These are phyloP conservation scores for Heterobasidion parviporum DNA, from an alignment of 1,284 basidiomycete species.

Conservation along the genomic window DNA sequence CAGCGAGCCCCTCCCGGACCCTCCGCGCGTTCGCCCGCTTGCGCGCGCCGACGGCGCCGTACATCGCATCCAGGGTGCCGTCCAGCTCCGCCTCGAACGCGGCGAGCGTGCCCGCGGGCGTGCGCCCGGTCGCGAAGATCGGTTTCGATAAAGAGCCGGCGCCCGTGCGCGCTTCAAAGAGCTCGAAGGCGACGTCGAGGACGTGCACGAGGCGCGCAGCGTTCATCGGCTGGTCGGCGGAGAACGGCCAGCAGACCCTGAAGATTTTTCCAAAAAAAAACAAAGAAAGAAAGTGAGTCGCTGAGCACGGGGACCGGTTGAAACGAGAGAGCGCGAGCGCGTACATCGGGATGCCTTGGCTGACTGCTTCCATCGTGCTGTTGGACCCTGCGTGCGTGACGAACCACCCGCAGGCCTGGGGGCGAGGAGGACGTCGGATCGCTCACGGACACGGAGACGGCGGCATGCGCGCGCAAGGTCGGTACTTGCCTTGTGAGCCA, in stretches of 20 bases:
- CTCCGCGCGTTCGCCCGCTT: background rate
- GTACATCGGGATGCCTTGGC: background rate
- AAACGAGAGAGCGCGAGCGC: too few relatives aligned
- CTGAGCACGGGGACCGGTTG: too few relatives aligned
- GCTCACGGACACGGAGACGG: background rate
- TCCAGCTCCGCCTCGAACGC: background rate
- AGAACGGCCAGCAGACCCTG: background rate
- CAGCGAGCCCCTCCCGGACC: background rate
- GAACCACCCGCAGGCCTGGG: background rate
- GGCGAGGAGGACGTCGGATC: too few relatives aligned
- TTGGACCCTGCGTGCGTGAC: background rate
- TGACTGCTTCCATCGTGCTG: background rate
- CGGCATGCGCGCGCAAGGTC: background rate
- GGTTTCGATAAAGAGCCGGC: background rate
- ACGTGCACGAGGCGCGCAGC: background rate
- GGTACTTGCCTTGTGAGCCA: background rate
- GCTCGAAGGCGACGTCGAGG: background rate
- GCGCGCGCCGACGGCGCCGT: background rate
- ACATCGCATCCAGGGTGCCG: background rate
- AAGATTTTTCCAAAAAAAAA: too few relatives aligned
- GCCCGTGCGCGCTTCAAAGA: background rate
- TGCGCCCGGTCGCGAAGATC: background rate
- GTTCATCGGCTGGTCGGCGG: background rate
- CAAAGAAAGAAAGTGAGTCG: too few relatives aligned
- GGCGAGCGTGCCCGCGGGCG: background rate